A percentile compares a stretch with the other conserved stretches of the same genome.
These are phyloP conservation scores for Chlamydomonas sp. DNA, from an alignment of 139 green algal species.

Conservation along the genomic window DNA sequence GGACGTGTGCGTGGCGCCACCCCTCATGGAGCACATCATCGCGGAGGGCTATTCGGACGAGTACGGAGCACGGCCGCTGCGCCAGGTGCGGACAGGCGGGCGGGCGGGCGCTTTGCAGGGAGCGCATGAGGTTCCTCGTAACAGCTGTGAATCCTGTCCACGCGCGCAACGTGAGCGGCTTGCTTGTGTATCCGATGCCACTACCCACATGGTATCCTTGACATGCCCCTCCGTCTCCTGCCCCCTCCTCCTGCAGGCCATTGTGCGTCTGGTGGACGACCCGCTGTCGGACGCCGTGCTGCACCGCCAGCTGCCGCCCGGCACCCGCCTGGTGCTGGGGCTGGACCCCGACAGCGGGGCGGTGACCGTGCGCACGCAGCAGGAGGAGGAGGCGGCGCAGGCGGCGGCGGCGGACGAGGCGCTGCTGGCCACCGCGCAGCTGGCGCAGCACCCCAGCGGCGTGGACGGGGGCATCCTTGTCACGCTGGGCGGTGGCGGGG, in stretches of 20 bases:
- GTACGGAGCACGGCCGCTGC: constrained; percentile 83
- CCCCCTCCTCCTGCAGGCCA: not conserved
- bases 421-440: not conserved
- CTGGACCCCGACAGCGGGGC: constrained; percentile 32
- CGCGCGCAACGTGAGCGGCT: not conserved
- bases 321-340: constrained; percentile 36
- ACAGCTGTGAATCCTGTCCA: not conserved
- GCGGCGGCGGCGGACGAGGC: not conserved
- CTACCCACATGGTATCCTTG: not conserved
- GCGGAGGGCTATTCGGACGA: constrained; percentile 73
- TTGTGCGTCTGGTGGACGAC: constrained; percentile 55
- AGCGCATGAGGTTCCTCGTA: not conserved
- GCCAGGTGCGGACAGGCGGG: constrained; percentile 50
- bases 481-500: not conserved
- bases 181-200: too few species aligned
- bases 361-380: constrained; percentile 23
- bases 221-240: not conserved
- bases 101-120: not conserved
- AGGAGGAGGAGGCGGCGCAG: not conserved
- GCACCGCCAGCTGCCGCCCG: constrained; percentile 45
- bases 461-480: constrained; percentile 35
- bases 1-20: constrained; percentile 24
- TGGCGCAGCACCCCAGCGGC: constrained; percentile 20
- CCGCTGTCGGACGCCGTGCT: constrained; percentile 75
- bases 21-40: constrained; percentile 69